Evolutionary conservation across 2,329 filamentous ascomycete species (phyloP).

Genomic region (Cytospora paraplurivora): DNA sequence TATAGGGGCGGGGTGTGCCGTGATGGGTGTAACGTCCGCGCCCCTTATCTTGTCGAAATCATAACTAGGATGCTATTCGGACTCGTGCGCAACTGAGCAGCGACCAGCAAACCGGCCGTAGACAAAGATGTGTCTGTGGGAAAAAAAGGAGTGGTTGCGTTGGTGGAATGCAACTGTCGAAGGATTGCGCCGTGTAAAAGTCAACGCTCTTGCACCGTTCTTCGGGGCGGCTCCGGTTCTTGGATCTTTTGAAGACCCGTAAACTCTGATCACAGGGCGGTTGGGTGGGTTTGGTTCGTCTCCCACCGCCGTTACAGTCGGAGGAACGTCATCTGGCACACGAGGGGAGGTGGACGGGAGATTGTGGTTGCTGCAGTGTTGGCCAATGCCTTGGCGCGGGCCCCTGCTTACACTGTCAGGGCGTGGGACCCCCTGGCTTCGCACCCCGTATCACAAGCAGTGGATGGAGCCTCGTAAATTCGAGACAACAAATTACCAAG

Average conservation of each 20-base stretch:
- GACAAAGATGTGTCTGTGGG: background rate
- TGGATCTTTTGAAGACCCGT: background rate
- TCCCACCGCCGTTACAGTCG: conserved; percentile 3
- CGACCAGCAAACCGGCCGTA: conserved; percentile 2
- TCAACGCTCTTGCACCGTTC: background rate
- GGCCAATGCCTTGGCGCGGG: background rate
- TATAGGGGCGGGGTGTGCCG: conserved; percentile 21
- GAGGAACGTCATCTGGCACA: conserved; percentile 1
- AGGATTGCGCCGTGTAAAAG: background rate
- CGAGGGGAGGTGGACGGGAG: background rate
- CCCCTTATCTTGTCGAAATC: conserved; percentile 26
- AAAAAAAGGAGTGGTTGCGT: background rate
- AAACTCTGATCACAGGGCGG: conserved; percentile 3
- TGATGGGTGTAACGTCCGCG: conserved; percentile 29
- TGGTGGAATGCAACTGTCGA: background rate
- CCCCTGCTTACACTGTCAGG: background rate
- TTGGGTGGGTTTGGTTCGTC: background rate
- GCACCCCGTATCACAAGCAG: background rate
- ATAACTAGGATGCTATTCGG: conserved; percentile 20
- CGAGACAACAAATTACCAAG: background rate
- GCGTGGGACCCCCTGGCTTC: background rate
- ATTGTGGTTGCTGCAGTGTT: conserved; percentile 1
- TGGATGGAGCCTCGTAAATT: background rate
- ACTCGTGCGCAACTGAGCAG: background rate
- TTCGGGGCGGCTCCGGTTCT: background rate